Base-by-base conservation (phyloP, 2,329 filamentous ascomycete genomes). In the Curvularia eragrostidis region DNA sequence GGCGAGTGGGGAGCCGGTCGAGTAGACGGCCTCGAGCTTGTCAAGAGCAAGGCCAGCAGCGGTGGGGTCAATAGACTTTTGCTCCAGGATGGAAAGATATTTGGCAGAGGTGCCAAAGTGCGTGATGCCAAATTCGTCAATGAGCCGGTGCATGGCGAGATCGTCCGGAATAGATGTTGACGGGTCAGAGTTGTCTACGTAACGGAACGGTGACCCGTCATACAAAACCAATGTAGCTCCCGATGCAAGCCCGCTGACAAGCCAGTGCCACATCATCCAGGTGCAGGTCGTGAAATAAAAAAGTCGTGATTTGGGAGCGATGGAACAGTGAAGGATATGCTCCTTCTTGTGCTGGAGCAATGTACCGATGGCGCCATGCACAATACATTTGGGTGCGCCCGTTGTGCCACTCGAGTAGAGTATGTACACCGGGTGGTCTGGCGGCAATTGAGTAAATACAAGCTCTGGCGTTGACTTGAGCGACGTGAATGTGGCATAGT, bases 211-310 rank as follows among this genome's bases (percentile, higher is more conserved):
- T 0, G 91, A 96, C 47, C 95, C 95, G 52, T 96, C 91, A 77
- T 97, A 99, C 3, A 98, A 83, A 19, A 98, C 84, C 12, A 98
- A 81, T 0, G 91, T 94, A 10, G 91, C 86, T 52, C 94, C 94
- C 28, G 87, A 88, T 9, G 93, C 91, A 3, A 98, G 86, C 5
- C 89, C 91, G 1, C 91, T 94, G 19, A 97, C 85, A 39, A 93
- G 88, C 93, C 94, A 98, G 75, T 98, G 94, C 93, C 93, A 97
- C 94, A 98, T 98, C 93, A 99, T 98, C 95, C 93, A 97, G 0
- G 92, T 96, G 10, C 90, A 93, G 3, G 93, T 97, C 1, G 93
- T 97, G 79, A 93, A 97, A 80, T 97, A 97, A 76, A 97, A 91
- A 71, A 97, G 83, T 19, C 89, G 85, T 41, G 93, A 91, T 2